Conservation (phyloP, 345 rosid species). For the Reutealis trisperma region DNA sequence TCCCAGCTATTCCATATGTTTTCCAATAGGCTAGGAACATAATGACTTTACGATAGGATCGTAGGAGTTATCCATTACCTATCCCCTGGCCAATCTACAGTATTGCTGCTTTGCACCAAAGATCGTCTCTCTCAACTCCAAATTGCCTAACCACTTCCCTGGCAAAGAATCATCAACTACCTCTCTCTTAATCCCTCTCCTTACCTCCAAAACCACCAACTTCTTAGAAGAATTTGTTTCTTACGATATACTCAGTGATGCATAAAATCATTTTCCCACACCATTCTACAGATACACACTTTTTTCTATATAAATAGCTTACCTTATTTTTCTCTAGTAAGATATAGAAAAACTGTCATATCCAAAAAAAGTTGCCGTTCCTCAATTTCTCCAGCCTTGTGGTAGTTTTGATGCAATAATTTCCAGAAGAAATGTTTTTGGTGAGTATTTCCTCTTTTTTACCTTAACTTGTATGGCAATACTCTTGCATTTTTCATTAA, state of each 20-base stretch:
- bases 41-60: no score
- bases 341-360: not conserved
- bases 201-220: not conserved
- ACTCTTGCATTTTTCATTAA: not conserved
- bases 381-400: not conserved
- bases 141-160: not conserved
- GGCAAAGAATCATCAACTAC: not conserved
- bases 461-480: not conserved
- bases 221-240: no score
- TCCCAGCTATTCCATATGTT: not conserved
- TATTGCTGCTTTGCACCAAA: not conserved
- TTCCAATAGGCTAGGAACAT: not conserved
- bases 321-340: not conserved
- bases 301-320: not conserved
- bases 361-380: not conserved
- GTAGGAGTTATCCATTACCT: no score
- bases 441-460: not conserved
- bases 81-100: not conserved
- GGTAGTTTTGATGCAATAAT: not conserved
- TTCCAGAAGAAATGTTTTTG: no score
- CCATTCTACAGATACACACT: not conserved
- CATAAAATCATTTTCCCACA: not conserved
- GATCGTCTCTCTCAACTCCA: not conserved
- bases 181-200: not conserved
- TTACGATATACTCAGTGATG: not conserved